Percentiles rank a stretch among this genome's conserved stretches.
phyloP scores from a whole-genome alignment of 257 asterid species.

The Fraxinus americana region DNA sequence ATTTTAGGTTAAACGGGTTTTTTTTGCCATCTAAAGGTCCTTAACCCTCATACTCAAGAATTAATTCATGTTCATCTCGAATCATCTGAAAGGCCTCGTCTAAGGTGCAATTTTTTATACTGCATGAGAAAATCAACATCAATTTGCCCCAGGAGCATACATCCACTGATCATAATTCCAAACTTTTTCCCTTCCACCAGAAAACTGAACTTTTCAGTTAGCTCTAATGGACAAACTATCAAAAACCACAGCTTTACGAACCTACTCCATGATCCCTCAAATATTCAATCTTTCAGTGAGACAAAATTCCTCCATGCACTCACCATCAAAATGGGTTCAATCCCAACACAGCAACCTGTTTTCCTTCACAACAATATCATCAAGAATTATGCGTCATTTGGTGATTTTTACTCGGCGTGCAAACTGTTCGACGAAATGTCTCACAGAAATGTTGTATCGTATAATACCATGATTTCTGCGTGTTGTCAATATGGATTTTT shows the following conservation, averaged over 20 bases:
- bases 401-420: slow-evolving; percentile 43
- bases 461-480: slow-evolving; percentile 63
- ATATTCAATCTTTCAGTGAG: slow-evolving; percentile 41
- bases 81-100: too few species aligned
- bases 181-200: slow-evolving; percentile 20
- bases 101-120: background rate
- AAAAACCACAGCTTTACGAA: slow-evolving; percentile 35
- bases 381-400: slow-evolving; percentile 34
- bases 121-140: slow-evolving; percentile 49
- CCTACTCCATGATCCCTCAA: slow-evolving; percentile 50
- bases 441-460: slow-evolving; percentile 57
- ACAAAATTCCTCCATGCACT: slow-evolving; percentile 66
- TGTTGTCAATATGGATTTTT: slow-evolving; percentile 45
- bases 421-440: slow-evolving; percentile 73
- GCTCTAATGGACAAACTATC: slow-evolving; percentile 37
- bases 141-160: slow-evolving; percentile 19
- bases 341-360: slow-evolving; percentile 45
- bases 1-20: too few species aligned
- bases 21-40: too few species aligned
- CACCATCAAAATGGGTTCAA: slow-evolving; percentile 48
- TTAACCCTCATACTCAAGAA: too few species aligned
- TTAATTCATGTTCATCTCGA: too few species aligned
- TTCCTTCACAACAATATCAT: slow-evolving; percentile 58
- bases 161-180: slow-evolving; percentile 9
- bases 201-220: slow-evolving; percentile 31